Evolutionary conservation across 495 filamentous ascomycete genomes (phyloP), one percentile per base, ranked within the genome.

Genomic region (Xylaria scruposa): DNA sequence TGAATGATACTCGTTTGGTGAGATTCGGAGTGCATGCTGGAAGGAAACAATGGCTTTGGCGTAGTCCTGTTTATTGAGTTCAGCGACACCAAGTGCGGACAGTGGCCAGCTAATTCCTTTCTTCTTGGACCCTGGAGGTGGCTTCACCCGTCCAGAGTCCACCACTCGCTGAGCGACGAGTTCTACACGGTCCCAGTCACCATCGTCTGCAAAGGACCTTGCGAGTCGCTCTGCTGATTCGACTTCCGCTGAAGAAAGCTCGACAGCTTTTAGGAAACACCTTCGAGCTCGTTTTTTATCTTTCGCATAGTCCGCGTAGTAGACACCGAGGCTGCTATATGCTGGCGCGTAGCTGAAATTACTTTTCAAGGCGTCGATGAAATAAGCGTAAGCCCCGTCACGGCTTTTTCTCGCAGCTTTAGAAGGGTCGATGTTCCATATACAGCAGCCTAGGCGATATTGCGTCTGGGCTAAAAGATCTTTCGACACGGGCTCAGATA

Each of bases 241-340:
- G 2, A 97, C 88, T 78, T 99, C 97, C 0, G 93, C 89, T 0
- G 94, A 80, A 0, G 97, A 99, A 12, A 98, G 84, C 78, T 99
- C 96, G 61, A 99, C 95, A 0, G 96, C 96, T 78, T 97, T 98
- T 75, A 98, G 93, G 76, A 98, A 99, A 79, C 96, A 98, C 75
- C 91, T 91, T 15, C 93, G 88, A 26, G 94, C 94, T 75, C 96
- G 85, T 72, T 89, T 90, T 79, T 90, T 93, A 81, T 98, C 95
- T 72, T 90, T 92, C 70, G 89, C 90, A 74, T 98, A 97, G 73
- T 98, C 97, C 13, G 90, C 90, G 77, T 97, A 99, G 82, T 91
- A 99, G n/a, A 95, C 83, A n/a, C 96, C 96, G 12, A 99, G 88
- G 67, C 89, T 95, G 0, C 94, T 97, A 82, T 98, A 99, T 0